Evolutionary conservation across 2,329 filamentous ascomycete genomes (phyloP).

Genomic region (Colletotrichum falcatum): DNA sequence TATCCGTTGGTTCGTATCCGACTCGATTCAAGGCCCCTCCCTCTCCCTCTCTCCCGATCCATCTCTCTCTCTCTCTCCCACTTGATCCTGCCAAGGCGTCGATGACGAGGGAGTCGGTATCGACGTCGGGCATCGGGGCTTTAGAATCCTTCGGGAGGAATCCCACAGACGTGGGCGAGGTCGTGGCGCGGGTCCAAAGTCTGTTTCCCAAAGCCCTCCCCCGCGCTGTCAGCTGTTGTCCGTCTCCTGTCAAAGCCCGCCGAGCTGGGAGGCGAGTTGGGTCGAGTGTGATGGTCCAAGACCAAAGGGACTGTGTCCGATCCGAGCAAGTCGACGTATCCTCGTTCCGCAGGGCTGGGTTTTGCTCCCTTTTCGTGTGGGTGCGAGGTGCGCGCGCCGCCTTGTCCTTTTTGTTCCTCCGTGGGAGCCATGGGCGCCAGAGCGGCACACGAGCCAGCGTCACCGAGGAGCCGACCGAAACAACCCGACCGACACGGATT

Average conservation of each 20-base stretch:
- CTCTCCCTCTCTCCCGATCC: not conserved
- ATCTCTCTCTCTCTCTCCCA: not conserved
- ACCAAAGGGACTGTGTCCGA: conserved; percentile 20
- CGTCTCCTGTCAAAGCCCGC: conserved; percentile 17
- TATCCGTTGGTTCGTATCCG: conserved; percentile 6
- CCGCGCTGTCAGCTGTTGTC: conserved; percentile 28
- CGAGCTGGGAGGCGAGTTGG: conserved; percentile 4
- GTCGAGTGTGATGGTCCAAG: conserved; percentile 9
- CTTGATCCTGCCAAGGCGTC: not conserved
- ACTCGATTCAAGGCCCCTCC: not conserved
- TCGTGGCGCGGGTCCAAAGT: not conserved
- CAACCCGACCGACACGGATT: conserved; percentile 15
- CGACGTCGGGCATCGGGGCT: not conserved
- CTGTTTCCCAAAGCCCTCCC: conserved; percentile 7
- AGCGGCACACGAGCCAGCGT: conserved; percentile 2
- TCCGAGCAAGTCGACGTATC: conserved; percentile 20
- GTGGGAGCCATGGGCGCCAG: not conserved
- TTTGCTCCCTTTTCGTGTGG: not conserved
- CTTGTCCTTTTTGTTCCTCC: not conserved
- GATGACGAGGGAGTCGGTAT: not conserved
- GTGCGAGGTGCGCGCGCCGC: not conserved
- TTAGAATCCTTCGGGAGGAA: not conserved
- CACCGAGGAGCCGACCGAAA: conserved; percentile 12
- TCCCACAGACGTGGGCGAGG: not conserved
- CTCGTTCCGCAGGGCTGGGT: conserved; percentile 20